phyloP scores from a whole-genome alignment of 768 basidiomycete genomes.

The Psilocybe cyanescens region DNA sequence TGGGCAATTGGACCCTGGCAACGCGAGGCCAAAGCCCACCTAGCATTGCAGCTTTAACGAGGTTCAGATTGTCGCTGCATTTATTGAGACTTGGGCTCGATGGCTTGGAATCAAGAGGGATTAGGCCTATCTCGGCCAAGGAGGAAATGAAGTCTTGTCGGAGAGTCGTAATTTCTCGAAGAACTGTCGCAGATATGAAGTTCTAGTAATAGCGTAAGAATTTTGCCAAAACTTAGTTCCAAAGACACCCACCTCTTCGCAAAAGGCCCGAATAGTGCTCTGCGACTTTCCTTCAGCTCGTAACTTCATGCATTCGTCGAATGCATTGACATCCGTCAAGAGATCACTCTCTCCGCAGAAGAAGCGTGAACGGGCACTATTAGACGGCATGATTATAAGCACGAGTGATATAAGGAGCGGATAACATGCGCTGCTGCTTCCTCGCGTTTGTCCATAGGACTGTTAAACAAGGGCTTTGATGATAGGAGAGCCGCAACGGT shows the following conservation, averaged over 20 bases:
- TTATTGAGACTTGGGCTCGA: conserved; percentile 57
- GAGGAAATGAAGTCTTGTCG: conserved; percentile 78
- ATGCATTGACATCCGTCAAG: conserved; percentile 80
- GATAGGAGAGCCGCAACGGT: conserved; percentile 85
- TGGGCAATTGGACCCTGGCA: conserved; percentile 75
- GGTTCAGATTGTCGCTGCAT: conserved; percentile 68
- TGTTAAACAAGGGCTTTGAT: conserved; percentile 85
- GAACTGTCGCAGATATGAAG: conserved; percentile 74
- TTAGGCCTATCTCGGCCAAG: conserved; percentile 72
- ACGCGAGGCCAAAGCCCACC: conserved; percentile 89
- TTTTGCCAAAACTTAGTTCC: neutral
- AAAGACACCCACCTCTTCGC: conserved; percentile 58
- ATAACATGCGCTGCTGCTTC: conserved; percentile 67
- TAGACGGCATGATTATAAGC: neutral
- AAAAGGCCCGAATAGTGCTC: conserved; percentile 56
- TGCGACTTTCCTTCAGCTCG: conserved; percentile 54
- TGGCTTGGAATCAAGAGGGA: conserved; percentile 50
- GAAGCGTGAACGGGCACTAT: conserved; percentile 76
- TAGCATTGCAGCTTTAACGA: conserved; percentile 83
- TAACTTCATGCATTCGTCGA: conserved; percentile 60
- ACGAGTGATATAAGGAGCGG: neutral
- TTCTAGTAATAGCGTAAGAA: conserved; percentile 49
- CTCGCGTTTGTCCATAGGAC: conserved; percentile 82
- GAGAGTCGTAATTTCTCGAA: conserved; percentile 80
- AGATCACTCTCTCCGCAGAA: conserved; percentile 78